phyloP scores from a whole-genome alignment of 495 filamentous ascomycete genomes.

The Penicillium samsonianum region DNA sequence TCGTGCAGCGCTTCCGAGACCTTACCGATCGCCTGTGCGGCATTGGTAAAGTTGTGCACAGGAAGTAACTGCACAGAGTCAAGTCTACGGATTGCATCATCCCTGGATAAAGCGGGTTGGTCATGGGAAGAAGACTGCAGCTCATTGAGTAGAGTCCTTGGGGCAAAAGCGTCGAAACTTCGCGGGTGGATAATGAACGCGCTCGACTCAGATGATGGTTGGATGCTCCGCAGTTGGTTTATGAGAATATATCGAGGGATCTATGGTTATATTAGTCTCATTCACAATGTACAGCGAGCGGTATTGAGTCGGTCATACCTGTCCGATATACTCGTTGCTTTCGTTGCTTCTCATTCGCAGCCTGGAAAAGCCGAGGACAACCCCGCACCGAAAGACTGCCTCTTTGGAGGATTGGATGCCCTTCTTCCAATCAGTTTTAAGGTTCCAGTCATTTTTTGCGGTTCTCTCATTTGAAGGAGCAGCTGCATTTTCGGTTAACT shows the following conservation, averaged over 20 bases:
- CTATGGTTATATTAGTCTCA: constrained; percentile 13
- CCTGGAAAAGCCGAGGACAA: constrained; percentile 43
- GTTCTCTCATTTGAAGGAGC: background rate
- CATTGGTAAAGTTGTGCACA: constrained; percentile 37
- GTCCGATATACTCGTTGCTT: constrained; percentile 35
- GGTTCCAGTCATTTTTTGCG: constrained; percentile 30
- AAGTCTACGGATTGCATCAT: constrained; percentile 38
- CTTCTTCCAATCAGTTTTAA: constrained; percentile 31
- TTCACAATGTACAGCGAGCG: background rate
- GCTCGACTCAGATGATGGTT: constrained; percentile 20
- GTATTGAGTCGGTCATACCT: constrained; percentile 28
- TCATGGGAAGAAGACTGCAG: constrained; percentile 23
- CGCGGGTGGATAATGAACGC: constrained; percentile 64
- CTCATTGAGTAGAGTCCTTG: constrained; percentile 63
- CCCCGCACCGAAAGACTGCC: constrained; percentile 34
- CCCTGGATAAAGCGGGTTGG: constrained; percentile 26
- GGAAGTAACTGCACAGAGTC: constrained; percentile 44
- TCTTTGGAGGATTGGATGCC: constrained; percentile 23
- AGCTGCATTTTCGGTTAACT: background rate
- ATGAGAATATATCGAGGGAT: constrained; percentile 22
- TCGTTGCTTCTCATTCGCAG: constrained; percentile 29
- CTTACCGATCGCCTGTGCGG: constrained; percentile 37
- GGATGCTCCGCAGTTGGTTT: constrained; percentile 10
- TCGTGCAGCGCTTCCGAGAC: constrained; percentile 33
- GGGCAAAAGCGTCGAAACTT: constrained; percentile 78